A percentile compares a stretch with the other conserved stretches of the same genome.
Evolutionary conservation across 2,329 filamentous ascomycete species (phyloP).

Genomic region (Colletotrichum sp.): DNA sequence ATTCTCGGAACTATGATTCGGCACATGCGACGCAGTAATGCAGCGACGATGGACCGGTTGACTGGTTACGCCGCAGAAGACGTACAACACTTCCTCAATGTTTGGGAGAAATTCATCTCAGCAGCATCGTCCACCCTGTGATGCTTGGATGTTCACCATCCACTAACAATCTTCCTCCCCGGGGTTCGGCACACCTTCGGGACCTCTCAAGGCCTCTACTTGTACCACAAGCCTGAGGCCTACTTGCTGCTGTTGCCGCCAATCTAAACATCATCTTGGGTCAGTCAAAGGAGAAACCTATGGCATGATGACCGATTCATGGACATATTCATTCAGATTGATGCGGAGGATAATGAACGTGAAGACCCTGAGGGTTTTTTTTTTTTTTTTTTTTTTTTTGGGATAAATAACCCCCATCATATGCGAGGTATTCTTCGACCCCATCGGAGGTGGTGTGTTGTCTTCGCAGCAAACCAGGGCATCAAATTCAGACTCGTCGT

Average conservation of each 20-base stretch:
- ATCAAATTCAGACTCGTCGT: constrained; percentile 68
- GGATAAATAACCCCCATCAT: constrained; percentile 48
- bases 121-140: neutral
- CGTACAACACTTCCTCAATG: neutral
- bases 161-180: neutral
- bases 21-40: neutral
- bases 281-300: constrained; percentile 55
- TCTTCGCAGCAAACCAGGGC: constrained; percentile 52
- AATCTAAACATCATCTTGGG: constrained; percentile 41
- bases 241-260: neutral
- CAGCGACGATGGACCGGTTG: neutral
- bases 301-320: constrained; percentile 54
- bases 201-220: neutral
- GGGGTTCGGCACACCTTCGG: neutral
- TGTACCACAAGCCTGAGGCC: neutral
- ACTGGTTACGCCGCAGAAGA: neutral
- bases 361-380: neutral
- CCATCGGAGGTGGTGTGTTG: constrained; percentile 58
- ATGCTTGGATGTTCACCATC: neutral
- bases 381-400: neutral
- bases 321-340: constrained; percentile 62
- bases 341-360: constrained; percentile 67
- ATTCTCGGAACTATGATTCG: neutral
- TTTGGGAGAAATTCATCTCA: neutral
- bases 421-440: constrained; percentile 69